Base-by-base conservation (phyloP, 1,139 yeast genomes). In the Lodderomyces metapsilosis region DNA sequence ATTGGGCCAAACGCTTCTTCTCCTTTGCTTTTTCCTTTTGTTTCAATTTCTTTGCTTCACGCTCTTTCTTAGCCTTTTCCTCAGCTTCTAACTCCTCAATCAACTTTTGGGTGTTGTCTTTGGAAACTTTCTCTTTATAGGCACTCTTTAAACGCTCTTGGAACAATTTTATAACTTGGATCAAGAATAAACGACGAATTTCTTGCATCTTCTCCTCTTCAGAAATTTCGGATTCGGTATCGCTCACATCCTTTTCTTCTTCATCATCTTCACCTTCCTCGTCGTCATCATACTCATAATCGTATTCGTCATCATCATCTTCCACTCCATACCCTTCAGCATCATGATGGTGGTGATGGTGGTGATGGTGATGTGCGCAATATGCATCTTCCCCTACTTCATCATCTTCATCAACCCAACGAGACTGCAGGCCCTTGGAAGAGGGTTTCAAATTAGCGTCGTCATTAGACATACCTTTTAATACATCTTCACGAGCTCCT, bases 31-130 rank as follows among this genome's bases (percentile, higher is more conserved):
- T 83, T 54, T 88, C 95, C 60, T 79, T 82, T 51, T 85, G 92
- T 46, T 75, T 76, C 48, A 75, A 71, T 56, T 83, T 84, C 62
- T 84, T 84, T 58, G 80, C 78, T 58, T 84, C 92, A 37, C 80
- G 80, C 50, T 84, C 89, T 54, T 78, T 80, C 56, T 81, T 77
- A 22, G 82, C 79, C 38, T 74, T 72, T 51, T 81, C 86, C 59
- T 86, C 95, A 15, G 84, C 88, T 46, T 86, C 95, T 37, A 88
- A 74, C 57, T 88, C 96, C 54, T 80, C 88, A 48, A 87, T 77
- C 47, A 85, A 76, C 59, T 73, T 80, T 53, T 76, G 80, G 40
- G 87, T 84, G 42, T 88, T 75, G 53, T 85, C 94, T 47, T 80
- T 82, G 2, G 94, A 84, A 13, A 84, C 74, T 47, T 81, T 81